Conservation (phyloP, 192 early-diverging fungal genomes). For the Coemansia sp. region DNA sequence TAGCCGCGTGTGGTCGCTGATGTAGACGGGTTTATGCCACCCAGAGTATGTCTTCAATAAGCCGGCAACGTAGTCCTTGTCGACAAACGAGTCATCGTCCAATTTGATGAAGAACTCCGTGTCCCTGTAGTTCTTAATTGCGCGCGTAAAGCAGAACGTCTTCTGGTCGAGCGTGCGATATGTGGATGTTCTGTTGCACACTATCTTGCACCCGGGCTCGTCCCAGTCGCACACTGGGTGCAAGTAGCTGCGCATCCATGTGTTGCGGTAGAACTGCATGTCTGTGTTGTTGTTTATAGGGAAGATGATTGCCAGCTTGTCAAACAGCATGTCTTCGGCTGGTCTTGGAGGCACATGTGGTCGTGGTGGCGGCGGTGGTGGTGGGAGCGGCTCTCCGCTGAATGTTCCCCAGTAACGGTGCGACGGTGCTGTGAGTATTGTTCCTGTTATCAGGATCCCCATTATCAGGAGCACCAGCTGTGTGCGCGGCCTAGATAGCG, state of each 20-base stretch:
- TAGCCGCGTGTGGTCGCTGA: constrained; percentile 39
- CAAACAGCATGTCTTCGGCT: constrained; percentile 13
- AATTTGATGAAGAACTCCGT: constrained; percentile 50
- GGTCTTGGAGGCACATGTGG: neutral
- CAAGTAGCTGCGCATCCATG: constrained; percentile 41
- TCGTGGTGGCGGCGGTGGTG: neutral
- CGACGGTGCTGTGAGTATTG: constrained; percentile 2
- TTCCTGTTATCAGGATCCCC: constrained; percentile 5
- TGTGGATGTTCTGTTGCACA: constrained; percentile 36
- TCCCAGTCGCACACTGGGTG: constrained; percentile 51
- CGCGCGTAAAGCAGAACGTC: constrained; percentile 34
- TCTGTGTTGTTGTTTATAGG: constrained; percentile 50
- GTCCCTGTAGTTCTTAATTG: constrained; percentile 16
- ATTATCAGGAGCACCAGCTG: neutral
- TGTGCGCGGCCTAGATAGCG: constrained; percentile 1
- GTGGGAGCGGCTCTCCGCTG: neutral
- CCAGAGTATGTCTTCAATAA: constrained; percentile 20
- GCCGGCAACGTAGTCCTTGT: constrained; percentile 33
- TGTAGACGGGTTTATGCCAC: constrained; percentile 34
- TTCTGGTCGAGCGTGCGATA: constrained; percentile 36
- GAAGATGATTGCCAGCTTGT: constrained; percentile 40
- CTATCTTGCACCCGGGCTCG: constrained; percentile 35
- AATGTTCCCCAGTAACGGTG: neutral
- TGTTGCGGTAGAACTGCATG: constrained; percentile 50
- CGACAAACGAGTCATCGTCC: constrained; percentile 47